Evolutionary conservation across 345 rosid species (phyloP).

Genomic region (Clarkia xantiana): DNA sequence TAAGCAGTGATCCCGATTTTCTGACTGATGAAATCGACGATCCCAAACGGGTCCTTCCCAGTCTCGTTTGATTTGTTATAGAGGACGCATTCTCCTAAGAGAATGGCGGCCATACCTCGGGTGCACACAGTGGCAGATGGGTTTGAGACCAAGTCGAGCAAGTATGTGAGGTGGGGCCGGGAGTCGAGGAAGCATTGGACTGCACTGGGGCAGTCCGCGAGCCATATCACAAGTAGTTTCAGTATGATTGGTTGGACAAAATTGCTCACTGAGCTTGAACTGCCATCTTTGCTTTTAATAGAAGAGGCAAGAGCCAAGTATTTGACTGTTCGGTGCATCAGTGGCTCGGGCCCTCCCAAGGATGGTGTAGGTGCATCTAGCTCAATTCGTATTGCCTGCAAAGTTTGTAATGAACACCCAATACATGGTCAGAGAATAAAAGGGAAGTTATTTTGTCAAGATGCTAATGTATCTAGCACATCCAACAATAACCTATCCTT

Average conservation of each 20-base stretch:
- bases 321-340: slow-evolving; percentile 79
- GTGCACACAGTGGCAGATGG: slow-evolving; percentile 52
- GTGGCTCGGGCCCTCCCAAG: slow-evolving; percentile 71
- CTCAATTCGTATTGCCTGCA: slow-evolving; percentile 67
- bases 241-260: slow-evolving; percentile 66
- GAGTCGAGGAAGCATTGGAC: slow-evolving; percentile 82
- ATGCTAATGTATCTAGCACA: too few relatives aligned
- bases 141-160: slow-evolving; percentile 66
- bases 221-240: slow-evolving; percentile 87
- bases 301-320: slow-evolving; percentile 82
- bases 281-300: slow-evolving; percentile 58
- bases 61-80: slow-evolving; percentile 56
- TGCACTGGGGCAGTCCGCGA: slow-evolving; percentile 65
- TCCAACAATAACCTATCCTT: too few relatives aligned
- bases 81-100: slow-evolving; percentile 74
- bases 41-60: slow-evolving; percentile 62
- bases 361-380: slow-evolving; percentile 63
- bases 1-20: slow-evolving; percentile 75
- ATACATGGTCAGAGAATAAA: neutral
- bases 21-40: slow-evolving; percentile 82
- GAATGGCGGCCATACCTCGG: slow-evolving; percentile 71
- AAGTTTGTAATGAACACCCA: slow-evolving; percentile 6
- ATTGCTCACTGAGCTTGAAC: slow-evolving; percentile 29
- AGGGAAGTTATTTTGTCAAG: too few relatives aligned
- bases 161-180: slow-evolving; percentile 66